phyloP scores from a whole-genome alignment of 2,329 filamentous ascomycete species.

The Chaetoscypha palmicola region DNA sequence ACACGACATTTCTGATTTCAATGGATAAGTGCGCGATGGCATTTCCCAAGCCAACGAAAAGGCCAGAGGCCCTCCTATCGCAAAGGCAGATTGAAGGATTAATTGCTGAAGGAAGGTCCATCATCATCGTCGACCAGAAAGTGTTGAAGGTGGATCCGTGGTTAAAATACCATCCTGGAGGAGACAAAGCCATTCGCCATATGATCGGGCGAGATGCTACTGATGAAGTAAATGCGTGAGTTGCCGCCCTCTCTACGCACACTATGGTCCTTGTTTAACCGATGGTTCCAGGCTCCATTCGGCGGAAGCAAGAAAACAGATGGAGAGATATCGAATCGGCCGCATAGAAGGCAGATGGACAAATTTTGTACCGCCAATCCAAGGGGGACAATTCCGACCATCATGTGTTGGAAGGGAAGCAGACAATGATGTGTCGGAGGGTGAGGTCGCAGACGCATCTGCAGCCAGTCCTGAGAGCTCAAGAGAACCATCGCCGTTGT shows the following conservation, averaged over 20 bases:
- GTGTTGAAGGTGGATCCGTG: conserved; percentile 86
- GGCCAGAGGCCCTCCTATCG: conserved; percentile 38
- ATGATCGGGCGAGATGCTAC: conserved; percentile 93
- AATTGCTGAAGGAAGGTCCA: conserved; percentile 72
- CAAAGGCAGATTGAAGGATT: conserved; percentile 67
- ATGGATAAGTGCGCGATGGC: conserved; percentile 7
- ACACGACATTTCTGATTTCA: not conserved
- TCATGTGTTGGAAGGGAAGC: conserved; percentile 35
- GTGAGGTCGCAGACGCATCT: conserved; percentile 26
- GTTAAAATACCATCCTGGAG: conserved; percentile 85
- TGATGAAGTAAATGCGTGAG: conserved; percentile 85
- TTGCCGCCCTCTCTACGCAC: conserved; percentile 16
- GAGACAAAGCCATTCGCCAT: conserved; percentile 82
- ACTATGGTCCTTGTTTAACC: conserved; percentile 5
- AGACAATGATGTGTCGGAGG: conserved; percentile 26
- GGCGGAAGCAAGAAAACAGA: conserved; percentile 62
- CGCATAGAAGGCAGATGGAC: conserved; percentile 72
- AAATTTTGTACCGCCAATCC: conserved; percentile 87
- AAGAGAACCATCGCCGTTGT: conserved; percentile 29
- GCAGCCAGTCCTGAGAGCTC: conserved; percentile 22
- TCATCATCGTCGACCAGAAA: conserved; percentile 74
- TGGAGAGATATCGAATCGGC: conserved; percentile 78
- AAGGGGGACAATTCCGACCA: conserved; percentile 70
- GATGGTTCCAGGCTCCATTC: conserved; percentile 80
- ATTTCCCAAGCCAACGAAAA: conserved; percentile 8